These are phyloP conservation scores for Nidularia sp. DNA, from an alignment of 768 basidiomycete genomes.

Conservation along the genomic window DNA sequence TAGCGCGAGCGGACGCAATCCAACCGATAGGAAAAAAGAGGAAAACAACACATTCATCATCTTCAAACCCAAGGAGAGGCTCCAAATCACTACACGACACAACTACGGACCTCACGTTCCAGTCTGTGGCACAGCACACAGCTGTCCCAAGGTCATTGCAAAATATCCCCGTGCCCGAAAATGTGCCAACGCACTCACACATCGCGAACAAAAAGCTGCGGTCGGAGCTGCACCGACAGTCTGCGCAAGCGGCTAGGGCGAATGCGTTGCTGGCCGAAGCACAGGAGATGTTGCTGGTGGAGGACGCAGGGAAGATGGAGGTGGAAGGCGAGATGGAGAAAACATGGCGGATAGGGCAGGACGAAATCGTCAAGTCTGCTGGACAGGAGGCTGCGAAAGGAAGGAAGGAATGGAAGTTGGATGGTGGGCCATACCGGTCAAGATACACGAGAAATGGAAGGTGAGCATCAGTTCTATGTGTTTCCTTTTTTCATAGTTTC, in stretches of 20 bases:
- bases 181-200: conserved; percentile 48
- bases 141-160: conserved; percentile 68
- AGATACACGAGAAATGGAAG: conserved; percentile 91
- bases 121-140: conserved; percentile 56
- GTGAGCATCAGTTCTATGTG: conserved; percentile 26
- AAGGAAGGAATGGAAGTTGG: conserved; percentile 73
- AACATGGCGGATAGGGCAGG: conserved; percentile 87
- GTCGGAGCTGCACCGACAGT: conserved; percentile 60
- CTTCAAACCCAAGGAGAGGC: conserved; percentile 7
- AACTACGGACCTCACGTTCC: conserved; percentile 44
- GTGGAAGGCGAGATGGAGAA: conserved; percentile 77
- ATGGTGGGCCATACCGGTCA: conserved; percentile 80
- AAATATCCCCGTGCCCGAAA: conserved; percentile 39
- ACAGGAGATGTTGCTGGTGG: conserved; percentile 56
- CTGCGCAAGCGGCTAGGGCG: conserved; percentile 56
- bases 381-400: conserved; percentile 76
- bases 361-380: conserved; percentile 63
- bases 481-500: background rate
- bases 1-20: conserved; percentile 65
- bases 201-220: conserved; percentile 76
- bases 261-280: conserved; percentile 66
- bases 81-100: conserved; percentile 1
- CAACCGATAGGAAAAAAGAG: conserved; percentile 42
- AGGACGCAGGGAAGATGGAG: conserved; percentile 70
- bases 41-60: conserved; percentile 19